These are phyloP conservation scores for Lolium multiflorum DNA, from an alignment of 176 grass and related monocot species.

Conservation along the genomic window DNA sequence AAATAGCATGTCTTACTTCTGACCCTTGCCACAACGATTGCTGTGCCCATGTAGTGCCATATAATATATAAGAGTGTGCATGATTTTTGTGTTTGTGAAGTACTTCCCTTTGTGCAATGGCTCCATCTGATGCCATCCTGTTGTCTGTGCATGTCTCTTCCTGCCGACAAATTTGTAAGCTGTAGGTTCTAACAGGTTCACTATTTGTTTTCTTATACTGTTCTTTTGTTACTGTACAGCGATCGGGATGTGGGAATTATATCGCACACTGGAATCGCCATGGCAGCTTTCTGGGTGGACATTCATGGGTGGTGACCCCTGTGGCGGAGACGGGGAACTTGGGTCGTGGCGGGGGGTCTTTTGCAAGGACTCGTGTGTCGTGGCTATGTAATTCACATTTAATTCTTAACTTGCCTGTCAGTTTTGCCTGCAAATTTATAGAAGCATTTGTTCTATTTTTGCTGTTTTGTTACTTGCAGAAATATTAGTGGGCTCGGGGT, in stretches of 20 bases:
- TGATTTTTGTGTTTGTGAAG: not conserved
- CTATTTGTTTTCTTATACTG: constrained; percentile 11
- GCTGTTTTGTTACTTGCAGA: constrained; percentile 53
- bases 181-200: not conserved
- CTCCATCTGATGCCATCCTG: not conserved
- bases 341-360: constrained; percentile 54
- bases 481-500: constrained; percentile 74
- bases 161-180: constrained; percentile 17
- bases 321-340: constrained; percentile 34
- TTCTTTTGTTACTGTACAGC: constrained; percentile 38
- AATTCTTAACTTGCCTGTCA: constrained; percentile 18
- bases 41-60: constrained; percentile 1
- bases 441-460: constrained; percentile 6
- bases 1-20: constrained; percentile 3
- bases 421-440: constrained; percentile 38
- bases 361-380: constrained; percentile 64
- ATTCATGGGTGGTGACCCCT: constrained; percentile 57
- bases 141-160: constrained; percentile 40
- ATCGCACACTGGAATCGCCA: constrained; percentile 47
- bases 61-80: not conserved
- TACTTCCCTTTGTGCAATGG: constrained; percentile 17
- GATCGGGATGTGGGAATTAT: constrained; percentile 50
- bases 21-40: not conserved
- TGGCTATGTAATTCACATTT: constrained; percentile 65
- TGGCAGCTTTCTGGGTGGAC: constrained; percentile 62